Conservation (phyloP, 2,329 filamentous ascomycete genomes). For the Aspergillus carbonarius region DNA sequence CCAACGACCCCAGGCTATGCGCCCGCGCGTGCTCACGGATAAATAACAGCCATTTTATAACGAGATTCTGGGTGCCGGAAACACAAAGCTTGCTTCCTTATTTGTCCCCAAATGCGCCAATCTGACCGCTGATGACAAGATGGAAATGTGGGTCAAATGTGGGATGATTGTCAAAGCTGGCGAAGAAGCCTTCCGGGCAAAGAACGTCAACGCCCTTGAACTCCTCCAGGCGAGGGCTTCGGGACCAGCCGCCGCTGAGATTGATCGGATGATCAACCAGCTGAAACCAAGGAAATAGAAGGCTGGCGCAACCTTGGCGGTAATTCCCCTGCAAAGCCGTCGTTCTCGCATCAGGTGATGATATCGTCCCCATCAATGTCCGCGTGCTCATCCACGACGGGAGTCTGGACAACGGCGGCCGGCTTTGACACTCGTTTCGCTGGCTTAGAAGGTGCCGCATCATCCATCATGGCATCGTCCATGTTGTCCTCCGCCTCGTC, state of each 20-base stretch:
- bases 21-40: slow-evolving; percentile 29
- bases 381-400: slow-evolving; percentile 27
- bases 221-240: slow-evolving; percentile 72
- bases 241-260: slow-evolving; percentile 68
- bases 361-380: slow-evolving; percentile 42
- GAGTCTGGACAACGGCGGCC: slow-evolving; percentile 13
- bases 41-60: slow-evolving; percentile 80
- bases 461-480: slow-evolving; percentile 35
- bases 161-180: slow-evolving; percentile 84
- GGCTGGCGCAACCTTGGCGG: slow-evolving; percentile 13
- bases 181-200: slow-evolving; percentile 82
- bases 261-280: slow-evolving; percentile 72
- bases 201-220: slow-evolving; percentile 73
- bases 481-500: slow-evolving; percentile 46
- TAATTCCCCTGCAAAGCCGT: slow-evolving; percentile 8
- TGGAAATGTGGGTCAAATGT: slow-evolving; percentile 96
- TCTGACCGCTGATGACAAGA: slow-evolving; percentile 65
- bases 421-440: slow-evolving; percentile 21
- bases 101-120: slow-evolving; percentile 87
- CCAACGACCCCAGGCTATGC: slow-evolving; percentile 12
- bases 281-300: slow-evolving; percentile 46
- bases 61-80: slow-evolving; percentile 82
- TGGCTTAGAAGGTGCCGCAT: slow-evolving; percentile 22
- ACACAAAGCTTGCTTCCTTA: slow-evolving; percentile 75
- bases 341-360: slow-evolving; percentile 40